A percentile compares a stretch with the other conserved stretches of the same genome.
Conservation (phyloP, 2,329 filamentous ascomycete genomes). For the Immersiporthe knoxdaviesiana region DNA sequence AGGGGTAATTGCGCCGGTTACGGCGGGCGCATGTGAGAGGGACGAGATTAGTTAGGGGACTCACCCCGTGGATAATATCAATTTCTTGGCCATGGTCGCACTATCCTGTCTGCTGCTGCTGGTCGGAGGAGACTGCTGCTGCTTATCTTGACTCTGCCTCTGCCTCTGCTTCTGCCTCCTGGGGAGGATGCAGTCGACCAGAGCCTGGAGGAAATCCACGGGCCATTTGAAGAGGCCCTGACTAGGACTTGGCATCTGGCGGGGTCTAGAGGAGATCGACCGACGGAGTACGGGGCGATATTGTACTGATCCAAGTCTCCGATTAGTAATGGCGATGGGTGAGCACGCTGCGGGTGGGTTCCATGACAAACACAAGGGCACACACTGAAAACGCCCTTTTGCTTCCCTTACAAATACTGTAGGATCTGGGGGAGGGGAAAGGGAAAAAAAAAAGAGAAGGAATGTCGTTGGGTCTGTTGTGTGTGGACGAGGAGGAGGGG, state of each 20-base stretch:
- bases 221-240: constrained; percentile 22
- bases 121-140: neutral
- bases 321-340: constrained; percentile 12
- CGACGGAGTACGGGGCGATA: neutral
- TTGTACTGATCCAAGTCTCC: neutral
- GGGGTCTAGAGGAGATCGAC: constrained; percentile 10
- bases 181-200: constrained; percentile 24
- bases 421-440: too few species aligned
- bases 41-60: neutral
- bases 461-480: neutral
- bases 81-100: constrained; percentile 27
- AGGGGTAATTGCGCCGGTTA: constrained; percentile 18
- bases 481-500: neutral
- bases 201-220: constrained; percentile 19
- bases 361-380: neutral
- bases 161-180: constrained; percentile 19
- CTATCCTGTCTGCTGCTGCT: neutral
- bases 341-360: neutral
- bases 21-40: neutral
- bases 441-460: too few species aligned
- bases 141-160: constrained; percentile 5
- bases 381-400: neutral
- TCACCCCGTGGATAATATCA: constrained; percentile 30
- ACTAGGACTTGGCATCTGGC: constrained; percentile 21
- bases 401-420: neutral